A percentile compares a stretch with the other conserved stretches of the same genome.
phyloP scores from a whole-genome alignment of 768 basidiomycete genomes.

The Suillus americanus region DNA sequence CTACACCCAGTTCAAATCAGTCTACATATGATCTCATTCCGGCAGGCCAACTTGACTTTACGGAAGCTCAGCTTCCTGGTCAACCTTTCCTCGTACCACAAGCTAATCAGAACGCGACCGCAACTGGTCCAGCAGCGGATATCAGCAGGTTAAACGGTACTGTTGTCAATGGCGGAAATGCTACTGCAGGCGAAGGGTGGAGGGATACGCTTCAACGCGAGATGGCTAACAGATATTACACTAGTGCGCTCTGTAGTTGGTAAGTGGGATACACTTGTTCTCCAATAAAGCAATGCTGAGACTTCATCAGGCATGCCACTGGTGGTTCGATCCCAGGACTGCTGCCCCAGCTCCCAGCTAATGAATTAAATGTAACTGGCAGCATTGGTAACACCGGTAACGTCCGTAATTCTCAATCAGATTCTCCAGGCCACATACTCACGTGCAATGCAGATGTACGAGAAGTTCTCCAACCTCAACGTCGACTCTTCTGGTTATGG shows the following conservation, averaged over 20 bases:
- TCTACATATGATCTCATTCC: conserved; percentile 73
- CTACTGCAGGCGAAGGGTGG: conserved; percentile 64
- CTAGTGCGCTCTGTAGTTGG: conserved; percentile 89
- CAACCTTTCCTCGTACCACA: conserved; percentile 49
- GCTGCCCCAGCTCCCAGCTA: conserved; percentile 66
- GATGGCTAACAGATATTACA: conserved; percentile 82
- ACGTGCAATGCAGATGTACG: conserved; percentile 63
- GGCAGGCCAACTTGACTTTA: conserved; percentile 74
- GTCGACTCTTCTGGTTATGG: conserved; percentile 78
- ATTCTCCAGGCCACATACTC: not conserved
- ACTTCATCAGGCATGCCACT: conserved; percentile 67
- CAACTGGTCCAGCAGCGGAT: conserved; percentile 56
- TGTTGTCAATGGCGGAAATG: conserved; percentile 70
- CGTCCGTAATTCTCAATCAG: conserved; percentile 41
- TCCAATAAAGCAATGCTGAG: not conserved
- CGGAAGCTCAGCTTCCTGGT: conserved; percentile 66
- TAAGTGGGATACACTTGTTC: conserved; percentile 32
- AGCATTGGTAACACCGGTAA: conserved; percentile 72
- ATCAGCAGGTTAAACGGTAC: conserved; percentile 54
- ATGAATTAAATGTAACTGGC: conserved; percentile 66
- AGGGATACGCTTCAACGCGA: conserved; percentile 58
- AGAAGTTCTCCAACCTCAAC: conserved; percentile 81
- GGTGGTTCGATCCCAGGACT: conserved; percentile 79
- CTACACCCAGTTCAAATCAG: conserved; percentile 46
- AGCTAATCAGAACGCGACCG: conserved; percentile 45